These are phyloP conservation scores for Hypoxylon subgilvum DNA, from an alignment of 495 filamentous ascomycete genomes.

Conservation along the genomic window DNA sequence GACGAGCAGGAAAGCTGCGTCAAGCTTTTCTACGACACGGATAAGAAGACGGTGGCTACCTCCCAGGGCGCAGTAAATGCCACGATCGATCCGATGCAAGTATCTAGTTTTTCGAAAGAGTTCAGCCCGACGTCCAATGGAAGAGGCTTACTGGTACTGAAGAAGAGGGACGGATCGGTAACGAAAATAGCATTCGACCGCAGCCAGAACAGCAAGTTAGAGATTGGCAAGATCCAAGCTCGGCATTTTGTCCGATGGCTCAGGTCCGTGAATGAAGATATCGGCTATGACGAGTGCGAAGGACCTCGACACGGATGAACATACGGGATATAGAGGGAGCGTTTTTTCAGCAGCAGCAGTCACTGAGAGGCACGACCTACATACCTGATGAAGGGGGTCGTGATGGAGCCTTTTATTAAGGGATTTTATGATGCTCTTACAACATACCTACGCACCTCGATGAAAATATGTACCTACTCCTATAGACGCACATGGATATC, in stretches of 20 bases:
- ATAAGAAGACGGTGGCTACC: constrained; percentile 13
- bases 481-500: too few relatives aligned
- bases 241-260: constrained; percentile 45
- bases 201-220: constrained; percentile 23
- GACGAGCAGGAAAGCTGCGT: constrained; percentile 13
- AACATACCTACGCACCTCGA: too few relatives aligned
- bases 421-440: too few relatives aligned
- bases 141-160: constrained; percentile 14
- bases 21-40: constrained; percentile 20
- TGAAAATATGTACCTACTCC: too few relatives aligned
- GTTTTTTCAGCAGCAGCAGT: too few relatives aligned
- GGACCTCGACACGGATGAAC: constrained; percentile 2
- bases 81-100: constrained; percentile 22
- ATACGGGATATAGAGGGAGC: too few relatives aligned
- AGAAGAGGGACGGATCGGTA: constrained; percentile 16
- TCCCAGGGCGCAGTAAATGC: constrained; percentile 7
- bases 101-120: constrained; percentile 19
- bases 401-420: too few relatives aligned
- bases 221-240: constrained; percentile 43
- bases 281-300: too few relatives aligned
- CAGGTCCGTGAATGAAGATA: constrained; percentile 29
- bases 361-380: too few relatives aligned
- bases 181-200: constrained; percentile 35
- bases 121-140: constrained; percentile 10
- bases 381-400: too few relatives aligned